Conservation (phyloP, 805 yeast genomes). For the Candida michaelii region DNA sequence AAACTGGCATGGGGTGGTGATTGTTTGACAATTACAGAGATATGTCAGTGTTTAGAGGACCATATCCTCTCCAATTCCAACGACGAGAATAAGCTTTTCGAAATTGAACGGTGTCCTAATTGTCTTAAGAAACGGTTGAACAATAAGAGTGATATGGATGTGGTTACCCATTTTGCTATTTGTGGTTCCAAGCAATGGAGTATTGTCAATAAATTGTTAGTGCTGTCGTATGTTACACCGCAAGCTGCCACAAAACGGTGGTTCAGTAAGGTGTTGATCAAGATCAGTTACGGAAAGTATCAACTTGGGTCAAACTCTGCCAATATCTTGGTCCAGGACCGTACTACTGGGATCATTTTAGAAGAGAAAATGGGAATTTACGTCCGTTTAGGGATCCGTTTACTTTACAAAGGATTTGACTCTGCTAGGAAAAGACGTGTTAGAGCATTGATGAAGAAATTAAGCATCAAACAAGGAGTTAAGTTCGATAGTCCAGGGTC, state of each 20-base stretch:
- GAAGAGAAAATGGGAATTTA: slow-evolving; percentile 92
- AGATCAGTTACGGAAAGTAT: slow-evolving; percentile 85
- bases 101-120: slow-evolving; percentile 73
- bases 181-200: slow-evolving; percentile 82
- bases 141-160: slow-evolving; percentile 58
- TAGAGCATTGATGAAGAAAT: slow-evolving; percentile 56
- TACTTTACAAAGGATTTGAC: slow-evolving; percentile 74
- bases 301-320: slow-evolving; percentile 79
- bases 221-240: slow-evolving; percentile 72
- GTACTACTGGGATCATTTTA: slow-evolving; percentile 81
- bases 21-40: slow-evolving; percentile 42
- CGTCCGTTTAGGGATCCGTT: slow-evolving; percentile 82
- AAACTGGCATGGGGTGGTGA: slow-evolving; percentile 58
- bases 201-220: slow-evolving; percentile 59
- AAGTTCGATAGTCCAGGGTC: slow-evolving; percentile 78
- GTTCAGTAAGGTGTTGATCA: slow-evolving; percentile 81
- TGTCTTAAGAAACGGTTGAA: slow-evolving; percentile 64
- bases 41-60: slow-evolving; percentile 47
- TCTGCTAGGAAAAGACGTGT: slow-evolving; percentile 60
- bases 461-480: slow-evolving; percentile 78
- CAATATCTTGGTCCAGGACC: slow-evolving; percentile 89
- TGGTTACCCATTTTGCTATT: slow-evolving; percentile 83
- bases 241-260: slow-evolving; percentile 83
- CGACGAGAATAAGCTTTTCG: slow-evolving; percentile 47
- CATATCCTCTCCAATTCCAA: slow-evolving; percentile 25